Evolutionary conservation across 352 stramenopile species (phyloP), one percentile per base, ranked within the genome.

Genomic region (Aphanomyces invadans): DNA sequence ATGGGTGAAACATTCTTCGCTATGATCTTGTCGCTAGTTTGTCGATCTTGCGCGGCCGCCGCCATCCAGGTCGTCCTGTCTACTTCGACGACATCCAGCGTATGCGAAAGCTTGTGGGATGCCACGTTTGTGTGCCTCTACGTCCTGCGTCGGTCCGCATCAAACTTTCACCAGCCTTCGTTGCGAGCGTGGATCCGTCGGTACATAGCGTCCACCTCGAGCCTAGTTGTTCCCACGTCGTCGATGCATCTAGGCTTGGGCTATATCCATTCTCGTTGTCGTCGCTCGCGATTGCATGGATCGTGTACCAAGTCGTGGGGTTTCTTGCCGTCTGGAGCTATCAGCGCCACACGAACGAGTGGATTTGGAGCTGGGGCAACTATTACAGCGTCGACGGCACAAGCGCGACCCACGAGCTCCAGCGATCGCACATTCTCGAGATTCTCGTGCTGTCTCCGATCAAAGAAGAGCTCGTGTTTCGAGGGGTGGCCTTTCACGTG

Each of bases 381-480:
- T 67, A 67, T 32, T 59, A 45, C 28, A 31, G 21, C 38, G 11
- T n/a, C 3, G 11, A 32, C 19, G 36, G 12, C 9, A 32, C 7
- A 11, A 28, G 23, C 39, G 10, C 17, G n/a, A n/a, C n/a, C n/a
- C n/a, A n/a, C n/a, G n/a, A n/a, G 33, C 36, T 65, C 12, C 57
- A 65, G 29, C 15, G 25, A 9, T 3, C 57, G 26, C 60, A 49
- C 38, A 11, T 67, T 4, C 17, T 32, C 29, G 60, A 67, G 31
- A 67, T 67, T 32, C 60, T 67, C 21, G 10, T 67, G 26, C 26
- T 67, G 3, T 67, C 60, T 15, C 60, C 60, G 10, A 46, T 67
- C n/a, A 67, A 67, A 49, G 60, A 67, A 57, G 60, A 67, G 21
- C 23, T 67, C 7, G 49, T 67, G 10, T 67, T 67, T 29, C 60